These are phyloP conservation scores for Solanum hybrid DNA, from an alignment of 305 asterid genomes.

Conservation along the genomic window DNA sequence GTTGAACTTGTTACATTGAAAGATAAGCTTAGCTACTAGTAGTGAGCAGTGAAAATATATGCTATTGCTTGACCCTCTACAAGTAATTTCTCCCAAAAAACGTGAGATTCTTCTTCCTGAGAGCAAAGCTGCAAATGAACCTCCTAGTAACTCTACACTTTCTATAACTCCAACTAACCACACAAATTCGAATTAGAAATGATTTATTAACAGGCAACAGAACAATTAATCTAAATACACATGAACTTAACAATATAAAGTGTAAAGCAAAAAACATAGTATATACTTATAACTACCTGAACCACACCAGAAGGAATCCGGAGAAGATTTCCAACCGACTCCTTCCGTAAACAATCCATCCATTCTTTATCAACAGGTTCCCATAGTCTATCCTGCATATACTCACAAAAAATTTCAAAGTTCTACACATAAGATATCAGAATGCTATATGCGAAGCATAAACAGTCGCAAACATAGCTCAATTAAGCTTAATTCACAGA, in stretches of 20 bases:
- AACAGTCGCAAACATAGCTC: not conserved
- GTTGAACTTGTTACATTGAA: not conserved
- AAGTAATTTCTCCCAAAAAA: not conserved
- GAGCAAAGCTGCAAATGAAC: not conserved
- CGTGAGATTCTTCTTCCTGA: not conserved
- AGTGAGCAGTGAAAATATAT: not conserved
- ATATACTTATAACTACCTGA: slow-evolving; percentile 27
- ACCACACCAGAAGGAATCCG: slow-evolving; percentile 64
- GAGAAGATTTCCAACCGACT: slow-evolving; percentile 51
- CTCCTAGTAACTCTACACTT: not conserved
- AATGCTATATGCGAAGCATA: not conserved
- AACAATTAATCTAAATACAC: not conserved
- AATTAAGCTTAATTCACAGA: not conserved
- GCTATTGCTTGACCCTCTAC: not conserved
- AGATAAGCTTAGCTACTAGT: not conserved
- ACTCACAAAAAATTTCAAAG: not conserved
- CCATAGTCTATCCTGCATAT: slow-evolving; percentile 69
- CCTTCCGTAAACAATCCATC: slow-evolving; percentile 70
- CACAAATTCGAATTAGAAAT: not conserved
- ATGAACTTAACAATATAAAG: not conserved
- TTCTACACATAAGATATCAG: not conserved
- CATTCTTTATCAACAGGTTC: slow-evolving; percentile 75
- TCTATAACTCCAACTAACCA: not conserved
- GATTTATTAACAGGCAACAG: not conserved
- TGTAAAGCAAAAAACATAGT: not conserved